Evolutionary conservation across 192 early-diverging fungal genomes (phyloP), one percentile per base, ranked within the genome.

Genomic region (Phlyctochytrium bullatum): DNA sequence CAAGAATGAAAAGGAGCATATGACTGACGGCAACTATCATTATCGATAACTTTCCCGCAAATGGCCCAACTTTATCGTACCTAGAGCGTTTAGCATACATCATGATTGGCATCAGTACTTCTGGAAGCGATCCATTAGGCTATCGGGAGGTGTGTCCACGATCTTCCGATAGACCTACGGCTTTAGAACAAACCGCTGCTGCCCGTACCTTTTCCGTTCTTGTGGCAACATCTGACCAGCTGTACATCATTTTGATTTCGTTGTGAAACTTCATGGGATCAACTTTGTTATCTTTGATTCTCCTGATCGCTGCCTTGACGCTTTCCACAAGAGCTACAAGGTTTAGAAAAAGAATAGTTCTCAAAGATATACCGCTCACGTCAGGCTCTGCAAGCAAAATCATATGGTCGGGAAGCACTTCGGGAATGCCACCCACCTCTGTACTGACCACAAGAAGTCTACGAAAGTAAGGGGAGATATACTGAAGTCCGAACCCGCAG

Each of bases 191-290:
- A n/a, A n/a, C n/a, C n/a, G n/a, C n/a, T n/a, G n/a, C n/a, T n/a
- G n/a, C n/a, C n/a, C n/a, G n/a, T 54, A 83, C 86, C 76, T 80
- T 85, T 69, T 91, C 93, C 1, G 95, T 99, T 51, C 97, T 76
- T 70, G 92, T 87, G 6, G 97, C 95, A 27, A 99, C 94, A 75
- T 99, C 90, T 27, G 84, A 81, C 97, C 97, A 99, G 72, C 90
- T 92, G 76, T 99, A 99, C 93, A 98, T 98, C 52, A 87, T 84
- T 64, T 90, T 88, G 4, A 99, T 87, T 51, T 90, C 83, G 36
- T 86, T 80, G 69, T 99, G 94, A 59, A 95, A 88, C 53, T 75
- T 76, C 60, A 67, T 77, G 12, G 74, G 76, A 62, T 80, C 73
- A 10, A 71, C 64, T n/a, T 67, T 62, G 24, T 67, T 36, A 12